Percentiles rank a stretch among this genome's conserved stretches.
Conservation (phyloP, 768 basidiomycete species). For the Naganishia onofrii region DNA sequence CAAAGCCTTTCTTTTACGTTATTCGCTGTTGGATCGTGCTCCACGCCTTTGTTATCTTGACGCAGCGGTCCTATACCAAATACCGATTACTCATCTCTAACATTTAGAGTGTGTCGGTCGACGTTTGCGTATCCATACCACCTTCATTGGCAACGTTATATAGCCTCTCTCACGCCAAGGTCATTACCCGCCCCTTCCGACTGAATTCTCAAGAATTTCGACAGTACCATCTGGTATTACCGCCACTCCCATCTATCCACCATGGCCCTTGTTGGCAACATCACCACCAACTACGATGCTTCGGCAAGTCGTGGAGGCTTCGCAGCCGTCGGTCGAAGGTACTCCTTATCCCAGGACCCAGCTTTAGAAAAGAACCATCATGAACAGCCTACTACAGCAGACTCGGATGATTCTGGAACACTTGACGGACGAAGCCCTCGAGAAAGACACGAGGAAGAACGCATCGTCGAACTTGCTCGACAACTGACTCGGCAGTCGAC, state of each 20-base stretch:
- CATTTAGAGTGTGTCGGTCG: constrained; percentile 2
- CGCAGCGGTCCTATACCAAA: not conserved
- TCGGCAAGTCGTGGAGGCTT: constrained; percentile 4
- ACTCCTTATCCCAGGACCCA: constrained; percentile 5
- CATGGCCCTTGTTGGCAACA: constrained; percentile 30
- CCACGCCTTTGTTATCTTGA: not conserved
- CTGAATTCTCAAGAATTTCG: not conserved
- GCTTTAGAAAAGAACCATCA: not conserved
- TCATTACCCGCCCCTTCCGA: not conserved
- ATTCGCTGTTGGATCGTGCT: not conserved
- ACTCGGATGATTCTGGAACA: constrained; percentile 2
- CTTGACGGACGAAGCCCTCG: not conserved
- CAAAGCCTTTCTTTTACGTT: not conserved
- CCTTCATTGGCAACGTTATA: not conserved
- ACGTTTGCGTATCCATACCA: not conserved
- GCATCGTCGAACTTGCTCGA: constrained; percentile 34
- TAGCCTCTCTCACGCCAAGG: not conserved
- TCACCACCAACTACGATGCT: constrained; percentile 27
- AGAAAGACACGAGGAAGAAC: constrained; percentile 20
- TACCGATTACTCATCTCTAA: not conserved
- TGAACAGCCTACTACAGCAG: not conserved
- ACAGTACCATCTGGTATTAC: not conserved
- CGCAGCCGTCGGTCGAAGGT: constrained; percentile 7
- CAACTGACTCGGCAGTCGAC: constrained; percentile 31
- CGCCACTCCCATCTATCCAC: not conserved